Conservation (phyloP, 176 grass and related monocot species). For the Musa acuminata region DNA sequence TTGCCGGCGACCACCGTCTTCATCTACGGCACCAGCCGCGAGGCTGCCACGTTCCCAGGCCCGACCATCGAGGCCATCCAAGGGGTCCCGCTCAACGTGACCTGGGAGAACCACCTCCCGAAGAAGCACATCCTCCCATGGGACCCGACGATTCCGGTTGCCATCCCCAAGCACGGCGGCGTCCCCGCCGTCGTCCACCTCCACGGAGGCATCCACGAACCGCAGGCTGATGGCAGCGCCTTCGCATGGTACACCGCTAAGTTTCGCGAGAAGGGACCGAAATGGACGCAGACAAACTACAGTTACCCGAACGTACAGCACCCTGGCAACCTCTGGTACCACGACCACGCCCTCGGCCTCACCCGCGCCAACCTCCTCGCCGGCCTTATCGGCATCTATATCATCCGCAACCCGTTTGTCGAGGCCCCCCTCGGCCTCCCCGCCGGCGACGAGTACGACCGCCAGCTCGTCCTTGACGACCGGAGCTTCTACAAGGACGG, state of each 20-base stretch:
- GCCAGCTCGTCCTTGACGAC: constrained; percentile 45
- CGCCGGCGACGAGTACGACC: constrained; percentile 34
- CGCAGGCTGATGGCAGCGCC: constrained; percentile 43
- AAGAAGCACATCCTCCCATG: constrained; percentile 50
- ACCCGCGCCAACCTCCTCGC: constrained; percentile 71
- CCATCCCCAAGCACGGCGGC: constrained; percentile 33
- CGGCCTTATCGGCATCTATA: constrained; percentile 55
- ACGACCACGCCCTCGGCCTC: constrained; percentile 62
- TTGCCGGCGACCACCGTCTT: constrained; percentile 63
- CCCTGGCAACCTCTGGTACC: constrained; percentile 54
- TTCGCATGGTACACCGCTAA: constrained; percentile 60
- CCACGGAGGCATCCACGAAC: constrained; percentile 52
- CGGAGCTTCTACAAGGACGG: constrained; percentile 61
- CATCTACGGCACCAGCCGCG: constrained; percentile 32
- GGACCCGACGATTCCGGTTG: constrained; percentile 52
- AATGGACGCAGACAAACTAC: constrained; percentile 38
- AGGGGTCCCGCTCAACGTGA: constrained; percentile 41
- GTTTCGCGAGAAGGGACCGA: constrained; percentile 25
- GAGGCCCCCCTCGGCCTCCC: constrained; percentile 48
- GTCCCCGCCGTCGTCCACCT: constrained; percentile 72
- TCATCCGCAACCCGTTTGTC: constrained; percentile 22
- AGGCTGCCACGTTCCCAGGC: constrained; percentile 42
- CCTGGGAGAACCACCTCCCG: constrained; percentile 66
- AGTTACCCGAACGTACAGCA: constrained; percentile 55
- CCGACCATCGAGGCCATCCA: constrained; percentile 56